Evolutionary conservation across 306 rosid species (phyloP).

Genomic region (Pterocarpus santalinus): DNA sequence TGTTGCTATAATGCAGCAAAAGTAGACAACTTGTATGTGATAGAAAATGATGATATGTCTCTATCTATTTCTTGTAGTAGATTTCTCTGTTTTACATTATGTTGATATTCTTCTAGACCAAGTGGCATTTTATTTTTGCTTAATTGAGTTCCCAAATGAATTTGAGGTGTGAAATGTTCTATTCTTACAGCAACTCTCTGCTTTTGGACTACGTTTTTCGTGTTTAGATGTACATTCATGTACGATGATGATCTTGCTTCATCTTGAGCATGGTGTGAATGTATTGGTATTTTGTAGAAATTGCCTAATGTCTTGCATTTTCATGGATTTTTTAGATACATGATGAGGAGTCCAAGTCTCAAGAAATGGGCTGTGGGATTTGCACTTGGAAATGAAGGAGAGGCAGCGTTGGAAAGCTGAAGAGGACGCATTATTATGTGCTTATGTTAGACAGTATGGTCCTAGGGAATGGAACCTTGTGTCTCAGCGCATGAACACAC

Average conservation of each 20-base stretch:
- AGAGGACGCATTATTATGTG: not conserved
- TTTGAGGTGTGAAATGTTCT: not conserved
- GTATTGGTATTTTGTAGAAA: not conserved
- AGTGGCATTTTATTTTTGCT: not conserved
- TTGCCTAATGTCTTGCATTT: no score
- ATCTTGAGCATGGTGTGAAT: not conserved
- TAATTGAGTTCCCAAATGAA: not conserved
- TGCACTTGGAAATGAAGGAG: not conserved
- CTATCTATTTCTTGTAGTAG: not conserved
- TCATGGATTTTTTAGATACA: not conserved
- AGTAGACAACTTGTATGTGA: not conserved
- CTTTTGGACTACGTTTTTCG: not conserved
- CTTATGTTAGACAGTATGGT: not conserved
- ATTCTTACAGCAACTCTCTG: not conserved
- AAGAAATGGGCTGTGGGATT: not conserved
- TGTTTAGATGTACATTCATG: not conserved
- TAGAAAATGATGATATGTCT: not conserved
- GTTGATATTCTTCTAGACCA: not conserved
- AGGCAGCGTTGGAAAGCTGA: not conserved
- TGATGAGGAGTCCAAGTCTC: slow-evolving; percentile 37
- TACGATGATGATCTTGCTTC: slow-evolving; percentile 3
- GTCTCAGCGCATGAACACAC: not conserved
- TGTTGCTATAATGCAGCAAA: not conserved
- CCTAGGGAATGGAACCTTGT: not conserved
- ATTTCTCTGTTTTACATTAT: not conserved